phyloP scores from a whole-genome alignment of 2,329 filamentous ascomycete species.

The Sarocladiaceae sp. region DNA sequence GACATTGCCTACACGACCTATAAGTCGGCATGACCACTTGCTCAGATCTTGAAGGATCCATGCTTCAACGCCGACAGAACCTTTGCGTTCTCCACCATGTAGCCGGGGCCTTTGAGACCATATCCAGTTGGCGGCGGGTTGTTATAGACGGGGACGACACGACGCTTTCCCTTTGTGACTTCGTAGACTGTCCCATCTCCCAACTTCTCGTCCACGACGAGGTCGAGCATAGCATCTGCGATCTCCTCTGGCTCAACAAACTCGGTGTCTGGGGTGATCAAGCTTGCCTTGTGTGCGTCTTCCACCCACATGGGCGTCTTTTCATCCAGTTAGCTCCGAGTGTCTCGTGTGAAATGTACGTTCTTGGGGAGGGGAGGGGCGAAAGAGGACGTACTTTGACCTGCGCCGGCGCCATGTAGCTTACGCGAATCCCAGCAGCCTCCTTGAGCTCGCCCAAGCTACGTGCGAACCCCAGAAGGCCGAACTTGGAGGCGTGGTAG shows the following conservation, averaged over 20 bases:
- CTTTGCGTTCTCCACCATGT: conserved; percentile 16
- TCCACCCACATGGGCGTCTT: conserved; percentile 29
- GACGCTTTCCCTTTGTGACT: conserved; percentile 14
- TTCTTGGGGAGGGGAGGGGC: neutral
- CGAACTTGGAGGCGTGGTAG: conserved; percentile 31
- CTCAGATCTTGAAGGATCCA: conserved; percentile 18
- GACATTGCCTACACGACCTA: neutral
- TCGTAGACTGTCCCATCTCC: conserved; percentile 18
- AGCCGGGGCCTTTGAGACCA: conserved; percentile 18
- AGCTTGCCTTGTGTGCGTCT: conserved; percentile 22
- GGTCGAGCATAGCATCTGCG: conserved; percentile 21
- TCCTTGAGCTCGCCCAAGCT: conserved; percentile 23
- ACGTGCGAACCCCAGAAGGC: conserved; percentile 28
- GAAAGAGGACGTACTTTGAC: conserved; percentile 20
- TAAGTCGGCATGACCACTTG: neutral
- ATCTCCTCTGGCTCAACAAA: conserved; percentile 25
- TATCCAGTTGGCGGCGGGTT: conserved; percentile 18
- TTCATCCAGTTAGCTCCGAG: too few relatives aligned
- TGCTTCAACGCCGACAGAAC: conserved; percentile 18
- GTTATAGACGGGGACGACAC: conserved; percentile 23
- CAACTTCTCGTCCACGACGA: conserved; percentile 12
- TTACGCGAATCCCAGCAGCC: conserved; percentile 25
- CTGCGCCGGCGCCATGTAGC: conserved; percentile 27
- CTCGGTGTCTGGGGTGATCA: conserved; percentile 19
- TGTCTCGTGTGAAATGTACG: neutral